These are phyloP conservation scores for Hemisphaericaspora xylofermentans DNA, from an alignment of 1,139 yeast species.

Conservation along the genomic window DNA sequence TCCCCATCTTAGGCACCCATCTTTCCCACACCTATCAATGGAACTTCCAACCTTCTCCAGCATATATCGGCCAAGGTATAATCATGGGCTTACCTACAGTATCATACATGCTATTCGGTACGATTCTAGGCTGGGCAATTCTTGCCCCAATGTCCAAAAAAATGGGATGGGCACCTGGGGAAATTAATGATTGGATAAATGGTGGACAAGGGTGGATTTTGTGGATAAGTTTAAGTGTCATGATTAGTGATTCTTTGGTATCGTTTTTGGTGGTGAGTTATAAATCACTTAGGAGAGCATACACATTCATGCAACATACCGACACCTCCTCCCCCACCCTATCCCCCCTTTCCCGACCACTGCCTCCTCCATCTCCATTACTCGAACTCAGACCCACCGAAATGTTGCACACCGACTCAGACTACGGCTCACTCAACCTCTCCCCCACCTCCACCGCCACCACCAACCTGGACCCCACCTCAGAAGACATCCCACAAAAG, in stretches of 20 bases:
- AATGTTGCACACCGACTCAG: background rate
- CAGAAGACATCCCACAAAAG: constrained; percentile 19
- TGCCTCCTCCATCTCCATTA: background rate
- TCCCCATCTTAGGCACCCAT: constrained; percentile 73
- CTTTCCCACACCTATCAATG: constrained; percentile 73
- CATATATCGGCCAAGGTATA: constrained; percentile 95
- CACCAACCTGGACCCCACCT: background rate
- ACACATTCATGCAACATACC: background rate
- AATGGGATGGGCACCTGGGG: constrained; percentile 86
- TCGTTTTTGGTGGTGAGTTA: constrained; percentile 67
- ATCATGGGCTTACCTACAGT: constrained; percentile 96
- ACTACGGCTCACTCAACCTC: background rate
- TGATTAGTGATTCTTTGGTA: constrained; percentile 90
- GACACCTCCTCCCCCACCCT: background rate
- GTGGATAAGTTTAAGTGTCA: constrained; percentile 89
- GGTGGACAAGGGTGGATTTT: constrained; percentile 98
- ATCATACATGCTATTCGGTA: constrained; percentile 86
- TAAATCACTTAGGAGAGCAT: constrained; percentile 33
- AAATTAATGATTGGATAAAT: constrained; percentile 84
- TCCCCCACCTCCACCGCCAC: background rate
- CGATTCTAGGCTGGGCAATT: constrained; percentile 87
- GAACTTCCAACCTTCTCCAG: constrained; percentile 95
- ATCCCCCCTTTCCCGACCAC: background rate
- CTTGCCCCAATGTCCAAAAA: constrained; percentile 75
- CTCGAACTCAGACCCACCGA: background rate